Percentiles rank a stretch among this genome's conserved stretches.
Conservation (phyloP, 257 asterid genomes). For the Primulina huaijiensis region DNA sequence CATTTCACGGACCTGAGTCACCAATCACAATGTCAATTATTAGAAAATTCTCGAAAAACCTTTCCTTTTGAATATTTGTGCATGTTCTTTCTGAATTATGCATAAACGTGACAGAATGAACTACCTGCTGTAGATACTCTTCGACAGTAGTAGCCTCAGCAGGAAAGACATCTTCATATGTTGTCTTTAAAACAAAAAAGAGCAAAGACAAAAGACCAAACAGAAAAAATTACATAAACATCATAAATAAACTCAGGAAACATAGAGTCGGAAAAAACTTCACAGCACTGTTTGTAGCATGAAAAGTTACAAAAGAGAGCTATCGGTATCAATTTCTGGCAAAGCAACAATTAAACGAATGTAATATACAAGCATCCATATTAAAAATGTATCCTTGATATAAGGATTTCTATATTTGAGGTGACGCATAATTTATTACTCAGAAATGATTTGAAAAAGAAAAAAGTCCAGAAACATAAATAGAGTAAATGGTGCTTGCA, state of each 20-base stretch:
- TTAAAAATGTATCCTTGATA: background rate
- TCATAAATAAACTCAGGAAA: background rate
- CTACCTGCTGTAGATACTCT: slow-evolving; percentile 95
- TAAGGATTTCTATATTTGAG: no score
- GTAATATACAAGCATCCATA: slow-evolving; percentile 8
- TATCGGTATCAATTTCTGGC: background rate
- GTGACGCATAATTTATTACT: background rate
- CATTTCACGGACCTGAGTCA: slow-evolving; percentile 90
- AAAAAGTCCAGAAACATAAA: background rate
- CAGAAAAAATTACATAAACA: slow-evolving; percentile 4
- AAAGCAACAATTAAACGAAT: slow-evolving; percentile 15
- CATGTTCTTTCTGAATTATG: slow-evolving; percentile 5
- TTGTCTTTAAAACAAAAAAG: slow-evolving; percentile 51
- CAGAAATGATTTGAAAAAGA: background rate
- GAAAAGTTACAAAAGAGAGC: slow-evolving; percentile 7
- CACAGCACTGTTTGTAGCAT: slow-evolving; percentile 10
- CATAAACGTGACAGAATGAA: slow-evolving; percentile 17
- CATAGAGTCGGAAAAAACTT: background rate
- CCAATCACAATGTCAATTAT: slow-evolving; percentile 18
- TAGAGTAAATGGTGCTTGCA: background rate
- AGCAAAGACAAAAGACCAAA: slow-evolving; percentile 18
- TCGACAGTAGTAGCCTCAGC: slow-evolving; percentile 95
- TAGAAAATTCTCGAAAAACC: slow-evolving; percentile 19
- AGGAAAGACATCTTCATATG: slow-evolving; percentile 94
- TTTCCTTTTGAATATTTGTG: background rate